Base-by-base conservation (phyloP, 805 yeast genomes). In the Sugiyamaella valdiviana region DNA sequence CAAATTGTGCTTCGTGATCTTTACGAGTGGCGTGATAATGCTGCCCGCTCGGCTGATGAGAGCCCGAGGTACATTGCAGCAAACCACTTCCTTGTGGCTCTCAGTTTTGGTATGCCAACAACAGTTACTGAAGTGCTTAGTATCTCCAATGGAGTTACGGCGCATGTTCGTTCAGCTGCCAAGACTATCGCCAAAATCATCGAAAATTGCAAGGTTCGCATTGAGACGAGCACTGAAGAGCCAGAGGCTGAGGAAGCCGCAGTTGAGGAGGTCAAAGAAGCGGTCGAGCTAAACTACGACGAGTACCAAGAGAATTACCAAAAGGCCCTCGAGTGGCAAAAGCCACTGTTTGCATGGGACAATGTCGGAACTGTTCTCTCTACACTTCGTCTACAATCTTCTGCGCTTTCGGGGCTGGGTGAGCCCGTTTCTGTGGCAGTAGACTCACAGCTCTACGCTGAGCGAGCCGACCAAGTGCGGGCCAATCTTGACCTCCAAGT, bases 31-130 rank as follows among this genome's bases (percentile, higher is more conserved):
- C 77, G 99, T 64, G 98, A 93, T 63, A 44, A 51, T 1, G 60
- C 76, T 32, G 98, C 97, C 1, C 74, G 95, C 54, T 56, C 69
- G 36, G 74, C 77, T 42, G 99, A 93, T 63, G 99, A 93, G 66
- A 85, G 95, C 1, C 79, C 83, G 1, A 72, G 95, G 51, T 91
- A 71, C 58, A 72, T 93, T 14, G 83, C 90, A 91, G 79, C 95
- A 4, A 89, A 87, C 60, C 93, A 83, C 57, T 63, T 83, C 12
- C 61, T 93, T 36, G 80, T 82, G 0, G 73, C 82, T 0, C 64
- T 93, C 39, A 80, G 80, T 4, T 67, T 75, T 3, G 57, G 74
- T 35, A 66, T 72, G 6, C 95, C 96, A 2, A 73, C 75, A 0
- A 82, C 78, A 48, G 66, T 79, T 0, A 67, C 73, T n/a, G 53